These are phyloP conservation scores for Zymoseptoria brevis DNA, from an alignment of 2,329 filamentous ascomycete species.

Conservation along the genomic window DNA sequence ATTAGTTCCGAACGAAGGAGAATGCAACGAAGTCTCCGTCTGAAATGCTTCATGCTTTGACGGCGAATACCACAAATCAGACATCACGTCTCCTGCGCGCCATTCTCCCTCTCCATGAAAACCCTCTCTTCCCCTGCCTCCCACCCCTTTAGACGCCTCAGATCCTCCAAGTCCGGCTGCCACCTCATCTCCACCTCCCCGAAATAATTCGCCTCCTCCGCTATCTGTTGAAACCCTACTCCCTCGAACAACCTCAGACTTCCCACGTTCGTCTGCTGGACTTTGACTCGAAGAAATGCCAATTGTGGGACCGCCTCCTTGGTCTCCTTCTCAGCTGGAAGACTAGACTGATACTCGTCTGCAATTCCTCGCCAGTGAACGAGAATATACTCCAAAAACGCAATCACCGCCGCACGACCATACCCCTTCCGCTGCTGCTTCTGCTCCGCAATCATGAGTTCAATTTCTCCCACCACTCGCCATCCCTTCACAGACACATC, in stretches of 20 bases:
- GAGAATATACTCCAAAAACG: slow-evolving; percentile 63
- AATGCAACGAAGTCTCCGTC: too few species aligned
- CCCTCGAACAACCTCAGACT: slow-evolving; percentile 56
- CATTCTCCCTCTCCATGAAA: slow-evolving; percentile 1
- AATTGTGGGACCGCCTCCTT: slow-evolving; percentile 20
- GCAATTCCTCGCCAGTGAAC: slow-evolving; percentile 45
- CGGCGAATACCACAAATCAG: too few species aligned
- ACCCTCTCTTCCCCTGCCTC: slow-evolving; percentile 6
- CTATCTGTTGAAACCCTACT: slow-evolving; percentile 47
- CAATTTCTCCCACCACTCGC: slow-evolving; percentile 59
- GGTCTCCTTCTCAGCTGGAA: slow-evolving; percentile 11
- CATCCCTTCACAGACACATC: slow-evolving; percentile 26
- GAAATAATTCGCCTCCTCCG: slow-evolving; percentile 53
- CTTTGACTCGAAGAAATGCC: slow-evolving; percentile 53
- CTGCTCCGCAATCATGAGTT: slow-evolving; percentile 72
- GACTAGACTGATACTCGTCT: slow-evolving; percentile 15
- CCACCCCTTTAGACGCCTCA: slow-evolving; percentile 13
- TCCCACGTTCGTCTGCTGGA: slow-evolving; percentile 47
- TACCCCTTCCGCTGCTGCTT: slow-evolving; percentile 53
- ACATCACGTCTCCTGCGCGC: too few species aligned
- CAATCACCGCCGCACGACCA: slow-evolving; percentile 56
- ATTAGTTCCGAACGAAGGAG: too few species aligned
- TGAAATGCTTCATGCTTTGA: too few species aligned
- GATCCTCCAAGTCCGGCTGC: slow-evolving; percentile 11
- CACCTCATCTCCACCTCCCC: slow-evolving; percentile 56